Evolutionary conservation across 2,329 filamentous ascomycete species (phyloP).

Genomic region (Penicillium vulpinum): DNA sequence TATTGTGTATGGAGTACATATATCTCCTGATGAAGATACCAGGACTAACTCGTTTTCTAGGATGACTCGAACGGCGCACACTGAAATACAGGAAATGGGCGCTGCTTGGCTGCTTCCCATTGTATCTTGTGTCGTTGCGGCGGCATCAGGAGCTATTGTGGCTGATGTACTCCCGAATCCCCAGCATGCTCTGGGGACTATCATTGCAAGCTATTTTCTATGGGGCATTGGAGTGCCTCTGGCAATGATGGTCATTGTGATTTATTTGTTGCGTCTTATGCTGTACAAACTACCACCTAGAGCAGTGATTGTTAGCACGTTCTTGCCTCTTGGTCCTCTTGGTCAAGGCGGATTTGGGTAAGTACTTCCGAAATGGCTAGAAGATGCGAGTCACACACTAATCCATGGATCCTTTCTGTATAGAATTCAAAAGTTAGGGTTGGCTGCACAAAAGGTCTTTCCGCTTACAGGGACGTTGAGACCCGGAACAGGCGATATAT

Average conservation of each 20-base stretch:
- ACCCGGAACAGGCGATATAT: not conserved
- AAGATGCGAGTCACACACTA: no score
- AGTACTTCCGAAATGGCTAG: not conserved
- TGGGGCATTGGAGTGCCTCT: not conserved
- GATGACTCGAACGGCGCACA: not conserved
- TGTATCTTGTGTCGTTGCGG: not conserved
- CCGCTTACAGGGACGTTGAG: not conserved
- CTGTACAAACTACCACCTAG: not conserved
- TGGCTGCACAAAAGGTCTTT: not conserved
- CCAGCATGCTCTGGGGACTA: not conserved
- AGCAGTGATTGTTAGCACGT: not conserved
- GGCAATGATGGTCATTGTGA: not conserved
- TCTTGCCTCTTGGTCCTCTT: not conserved
- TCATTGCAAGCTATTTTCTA: not conserved
- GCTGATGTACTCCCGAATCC: not conserved
- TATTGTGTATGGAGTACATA: not conserved
- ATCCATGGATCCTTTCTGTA: not conserved
- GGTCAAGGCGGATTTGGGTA: not conserved
- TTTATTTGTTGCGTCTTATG: not conserved
- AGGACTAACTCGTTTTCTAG: not conserved
- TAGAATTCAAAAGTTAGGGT: not conserved
- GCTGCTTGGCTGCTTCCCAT: not conserved
- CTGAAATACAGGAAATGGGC: not conserved
- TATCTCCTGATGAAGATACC: not conserved
- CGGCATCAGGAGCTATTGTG: not conserved